These are phyloP conservation scores for Adansonia grandidieri DNA, from an alignment of 441 rosid species.

Conservation along the genomic window DNA sequence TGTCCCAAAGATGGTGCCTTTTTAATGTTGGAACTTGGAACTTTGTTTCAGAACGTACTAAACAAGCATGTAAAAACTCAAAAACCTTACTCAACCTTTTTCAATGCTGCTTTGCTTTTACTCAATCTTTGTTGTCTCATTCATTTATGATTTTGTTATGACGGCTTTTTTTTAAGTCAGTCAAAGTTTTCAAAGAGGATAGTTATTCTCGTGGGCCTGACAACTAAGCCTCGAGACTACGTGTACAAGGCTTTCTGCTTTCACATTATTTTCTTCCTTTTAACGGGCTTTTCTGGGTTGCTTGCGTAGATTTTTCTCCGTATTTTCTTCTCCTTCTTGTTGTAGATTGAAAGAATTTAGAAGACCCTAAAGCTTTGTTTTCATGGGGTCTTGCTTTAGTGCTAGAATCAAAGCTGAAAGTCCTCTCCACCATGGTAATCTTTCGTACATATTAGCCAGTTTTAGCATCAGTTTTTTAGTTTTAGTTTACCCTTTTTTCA, in stretches of 20 bases:
- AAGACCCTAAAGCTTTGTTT: conserved; percentile 18
- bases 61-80: conserved; percentile 27
- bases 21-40: background rate
- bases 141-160: background rate
- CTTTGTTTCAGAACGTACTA: background rate
- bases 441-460: background rate
- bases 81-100: background rate
- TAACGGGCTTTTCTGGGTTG: background rate
- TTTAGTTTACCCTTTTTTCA: conserved; percentile 2
- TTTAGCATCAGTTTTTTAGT: background rate
- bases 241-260: conserved; percentile 18
- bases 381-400: conserved; percentile 90
- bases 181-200: conserved; percentile 32
- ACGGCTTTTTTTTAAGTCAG: conserved; percentile 5
- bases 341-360: conserved; percentile 25
- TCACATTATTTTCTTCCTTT: background rate
- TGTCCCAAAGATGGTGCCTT: background rate
- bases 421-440: conserved; percentile 50
- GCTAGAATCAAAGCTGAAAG: conserved; percentile 68
- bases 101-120: background rate
- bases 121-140: background rate
- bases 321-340: background rate
- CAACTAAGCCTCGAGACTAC: background rate
- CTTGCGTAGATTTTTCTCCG: background rate
- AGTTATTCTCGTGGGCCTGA: conserved; percentile 32